These are phyloP conservation scores for Mentha longifolia DNA, from an alignment of 257 asterid species.

Conservation along the genomic window DNA sequence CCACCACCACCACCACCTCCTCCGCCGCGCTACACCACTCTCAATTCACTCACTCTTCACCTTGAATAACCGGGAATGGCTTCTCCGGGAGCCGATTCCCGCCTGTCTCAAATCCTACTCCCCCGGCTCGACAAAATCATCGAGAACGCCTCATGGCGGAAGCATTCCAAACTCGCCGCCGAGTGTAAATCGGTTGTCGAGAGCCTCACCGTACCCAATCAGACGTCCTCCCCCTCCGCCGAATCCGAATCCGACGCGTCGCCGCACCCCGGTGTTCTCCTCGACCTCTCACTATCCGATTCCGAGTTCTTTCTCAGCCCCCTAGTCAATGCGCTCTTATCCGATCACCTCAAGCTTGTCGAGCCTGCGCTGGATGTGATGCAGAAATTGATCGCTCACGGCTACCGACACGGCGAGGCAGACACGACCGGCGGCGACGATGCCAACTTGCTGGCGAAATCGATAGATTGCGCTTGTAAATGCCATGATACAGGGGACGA, in stretches of 20 bases:
- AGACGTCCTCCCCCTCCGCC: constrained; percentile 49
- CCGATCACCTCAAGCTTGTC: constrained; percentile 67
- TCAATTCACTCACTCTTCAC: constrained; percentile 20
- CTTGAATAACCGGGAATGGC: constrained; percentile 75
- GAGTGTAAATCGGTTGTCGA: constrained; percentile 90
- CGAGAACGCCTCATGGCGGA: constrained; percentile 92
- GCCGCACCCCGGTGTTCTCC: constrained; percentile 77
- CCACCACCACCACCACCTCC: constrained; percentile 6
- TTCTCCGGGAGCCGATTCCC: constrained; percentile 97
- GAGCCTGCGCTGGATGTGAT: constrained; percentile 94
- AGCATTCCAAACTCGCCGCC: constrained; percentile 83
- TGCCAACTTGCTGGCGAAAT: constrained; percentile 67
- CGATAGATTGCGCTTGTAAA: constrained; percentile 80
- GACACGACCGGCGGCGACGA: constrained; percentile 81
- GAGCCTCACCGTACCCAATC: constrained; percentile 59
- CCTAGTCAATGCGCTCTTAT: constrained; percentile 66
- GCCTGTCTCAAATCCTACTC: constrained; percentile 61
- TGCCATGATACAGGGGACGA: constrained; percentile 91
- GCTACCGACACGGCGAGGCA: constrained; percentile 85
- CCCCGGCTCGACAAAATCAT: constrained; percentile 89
- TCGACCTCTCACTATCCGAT: constrained; percentile 72
- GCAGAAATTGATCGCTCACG: constrained; percentile 89
- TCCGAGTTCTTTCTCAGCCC: constrained; percentile 82
- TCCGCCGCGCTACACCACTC: constrained; percentile 5
- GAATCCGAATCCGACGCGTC: constrained; percentile 58